Conservation (phyloP, 768 basidiomycete species). For the Trametes punicea region DNA sequence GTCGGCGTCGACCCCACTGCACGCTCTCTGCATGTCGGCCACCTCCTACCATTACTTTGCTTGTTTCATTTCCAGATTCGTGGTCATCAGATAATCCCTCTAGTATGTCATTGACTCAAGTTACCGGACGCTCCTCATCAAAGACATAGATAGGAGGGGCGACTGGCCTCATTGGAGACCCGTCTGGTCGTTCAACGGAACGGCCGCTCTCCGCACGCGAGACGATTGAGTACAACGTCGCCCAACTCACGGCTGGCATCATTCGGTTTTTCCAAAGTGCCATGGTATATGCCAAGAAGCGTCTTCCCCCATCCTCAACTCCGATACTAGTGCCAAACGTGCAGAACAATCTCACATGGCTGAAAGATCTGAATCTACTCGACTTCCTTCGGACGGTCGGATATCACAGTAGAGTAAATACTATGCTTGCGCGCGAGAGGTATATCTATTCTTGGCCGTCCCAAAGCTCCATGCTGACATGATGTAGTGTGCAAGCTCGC, state of each 20-base stretch:
- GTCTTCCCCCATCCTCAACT: constrained; percentile 17
- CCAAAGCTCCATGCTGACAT: constrained; percentile 1
- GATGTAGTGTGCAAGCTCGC: constrained; percentile 72
- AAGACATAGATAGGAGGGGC: constrained; percentile 98
- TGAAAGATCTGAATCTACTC: constrained; percentile 65
- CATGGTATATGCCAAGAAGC: constrained; percentile 51
- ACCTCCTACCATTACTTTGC: constrained; percentile 84
- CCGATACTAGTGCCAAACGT: constrained; percentile 36
- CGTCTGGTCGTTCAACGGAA: constrained; percentile 84
- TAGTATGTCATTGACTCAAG: too few relatives aligned
- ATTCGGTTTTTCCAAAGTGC: constrained; percentile 72
- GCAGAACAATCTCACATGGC: constrained; percentile 77
- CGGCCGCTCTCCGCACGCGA: constrained; percentile 62
- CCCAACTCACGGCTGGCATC: constrained; percentile 58
- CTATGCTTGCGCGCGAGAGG: constrained; percentile 92
- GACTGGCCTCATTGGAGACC: constrained; percentile 95
- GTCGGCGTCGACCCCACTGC: constrained; percentile 94
- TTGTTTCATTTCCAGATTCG: constrained; percentile 82
- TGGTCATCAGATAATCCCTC: constrained; percentile 80
- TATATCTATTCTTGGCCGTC: constrained; percentile 23
- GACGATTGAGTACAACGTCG: constrained; percentile 64
- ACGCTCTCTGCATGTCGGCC: constrained; percentile 85
- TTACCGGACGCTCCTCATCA: too few relatives aligned
- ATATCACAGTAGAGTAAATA: constrained; percentile 74
- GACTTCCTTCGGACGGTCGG: constrained; percentile 85